Base-by-base conservation (phyloP, 495 filamentous ascomycete genomes). In the Xylaria telfairii region DNA sequence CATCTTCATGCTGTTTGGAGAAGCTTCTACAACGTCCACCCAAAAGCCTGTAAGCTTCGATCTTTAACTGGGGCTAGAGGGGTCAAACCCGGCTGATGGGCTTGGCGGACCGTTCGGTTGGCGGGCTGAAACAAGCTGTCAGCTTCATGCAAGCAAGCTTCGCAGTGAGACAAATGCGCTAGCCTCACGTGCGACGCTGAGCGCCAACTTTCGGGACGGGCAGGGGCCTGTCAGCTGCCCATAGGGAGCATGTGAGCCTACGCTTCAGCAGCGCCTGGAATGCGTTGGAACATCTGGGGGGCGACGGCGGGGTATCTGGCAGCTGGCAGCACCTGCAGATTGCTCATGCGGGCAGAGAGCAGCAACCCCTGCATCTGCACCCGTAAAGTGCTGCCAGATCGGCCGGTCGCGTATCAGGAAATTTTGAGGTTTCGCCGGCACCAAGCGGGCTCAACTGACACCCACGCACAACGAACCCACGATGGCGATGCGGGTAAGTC, bases 401-500 rank as follows among this genome's bases (percentile, higher is more conserved):
- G 32, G 30, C 61, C 66, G 54, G 17, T 37, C 46, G 61, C 69
- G 63, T 49, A 56, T 37, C 24, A 42, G 21, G 56, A 75, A 73
- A 69, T 73, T 75, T 75, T 67, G 65, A 71, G 61, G 44, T 44
- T 34, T 62, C 32, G 68, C 30, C 57, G 46, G 28, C 56, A 67
- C 24, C 32, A 26, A 42, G 49, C 13, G 37, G 3, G 21, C 15
- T 12, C 30, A n/a, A 54, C 34, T 12, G 21, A 34, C 56, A 70
- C 47, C 28, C 56, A 49, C 53, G n/a, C 68, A 49, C 67, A 54
- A 54, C 39, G 26, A 63, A 54, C 24, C 17, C 69, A 71, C 60
- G 46, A 79, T 79, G 77, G 69, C 76, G 67, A 64, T 73, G 39
- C 67, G 72, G 70, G 41, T 70, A 67, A 73, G 68, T 67, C 60